These are phyloP conservation scores for Volvox reticuliferus DNA, from an alignment of 139 green algal genomes.

Conservation along the genomic window DNA sequence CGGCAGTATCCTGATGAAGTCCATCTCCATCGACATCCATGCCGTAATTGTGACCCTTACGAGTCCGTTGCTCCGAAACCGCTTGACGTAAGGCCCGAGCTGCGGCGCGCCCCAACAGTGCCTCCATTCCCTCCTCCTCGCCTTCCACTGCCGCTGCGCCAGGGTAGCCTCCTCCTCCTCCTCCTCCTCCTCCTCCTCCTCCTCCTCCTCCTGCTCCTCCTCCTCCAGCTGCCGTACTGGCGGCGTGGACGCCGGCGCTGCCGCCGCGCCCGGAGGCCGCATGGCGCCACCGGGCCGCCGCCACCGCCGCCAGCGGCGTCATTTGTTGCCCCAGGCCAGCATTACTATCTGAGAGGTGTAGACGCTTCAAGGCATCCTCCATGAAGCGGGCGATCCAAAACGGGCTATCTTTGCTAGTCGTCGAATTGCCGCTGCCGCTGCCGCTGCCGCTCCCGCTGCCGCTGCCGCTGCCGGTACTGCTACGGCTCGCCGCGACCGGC, in stretches of 20 bases:
- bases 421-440: not conserved
- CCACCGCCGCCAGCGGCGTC: slow-evolving; percentile 60
- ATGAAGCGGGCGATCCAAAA: slow-evolving; percentile 56
- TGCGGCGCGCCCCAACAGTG: slow-evolving; percentile 54
- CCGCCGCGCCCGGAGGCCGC: not conserved
- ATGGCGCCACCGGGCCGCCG: slow-evolving; percentile 58
- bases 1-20: not conserved
- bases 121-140: slow-evolving; percentile 54
- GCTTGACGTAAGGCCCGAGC: slow-evolving; percentile 31
- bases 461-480: too few species aligned
- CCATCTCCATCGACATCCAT: not conserved
- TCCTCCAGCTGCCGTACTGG: not conserved
- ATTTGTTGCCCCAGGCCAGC: slow-evolving; percentile 35
- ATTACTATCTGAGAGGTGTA: not conserved
- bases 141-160: not conserved
- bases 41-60: not conserved
- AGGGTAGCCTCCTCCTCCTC: not conserved
- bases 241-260: not conserved
- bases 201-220: not conserved
- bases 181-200: not conserved
- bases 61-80: not conserved
- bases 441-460: too few species aligned
- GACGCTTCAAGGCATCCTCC: slow-evolving; percentile 31
- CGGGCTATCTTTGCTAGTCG: slow-evolving; percentile 19
- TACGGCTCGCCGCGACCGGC: too few species aligned